Evolutionary conservation across 768 basidiomycete genomes (phyloP), one percentile per base, ranked within the genome.

Genomic region (Auriculariales sp.): DNA sequence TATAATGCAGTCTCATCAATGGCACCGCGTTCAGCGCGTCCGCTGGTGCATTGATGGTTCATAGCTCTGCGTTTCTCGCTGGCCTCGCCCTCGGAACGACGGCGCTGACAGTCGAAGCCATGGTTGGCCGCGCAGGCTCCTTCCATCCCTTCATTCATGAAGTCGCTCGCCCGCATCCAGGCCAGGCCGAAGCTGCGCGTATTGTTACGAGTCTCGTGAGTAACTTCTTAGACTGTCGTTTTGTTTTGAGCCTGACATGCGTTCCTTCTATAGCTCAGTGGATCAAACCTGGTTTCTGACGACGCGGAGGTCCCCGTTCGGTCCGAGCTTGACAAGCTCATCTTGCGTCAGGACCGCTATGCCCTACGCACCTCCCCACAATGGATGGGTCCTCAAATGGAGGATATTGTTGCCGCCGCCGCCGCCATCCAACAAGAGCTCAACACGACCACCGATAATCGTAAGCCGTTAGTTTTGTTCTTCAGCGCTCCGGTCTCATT

Each of bases 401-500:
- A 55, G n/a, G 55, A 58, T 42, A 46, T 61, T 32, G 31, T 57
- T 11, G 42, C 54, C 29, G 56, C 61, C 10, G 49, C 52, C 42
- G 36, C 45, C 19, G 51, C 54, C 5, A 46, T 63, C n/a, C 47
- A 53, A 45, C 48, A 51, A 22, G 62, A 63, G 55, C 45, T 58
- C 50, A 60, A 61, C 46, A 52, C 58, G 15, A 63, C 62, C 28
- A 63, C 62, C 9, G 62, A 63, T 50, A 63, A 63, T 54, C 62
- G 61, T 12, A 54, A n/a, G 27, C 29, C 11, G 28, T 28, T 12
- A 6, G 36, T 55, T 5, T 47, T 54, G 32, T 49, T 50, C 32
- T 10, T 22, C 47, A n/a, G n/a, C n/a, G n/a, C n/a, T n/a, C n/a
- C n/a, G n/a, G n/a, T n/a, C n/a, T n/a, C n/a, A n/a, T n/a, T n/a